phyloP scores from a whole-genome alignment of 2,329 filamentous ascomycete species.

The Fusarium sp. region DNA sequence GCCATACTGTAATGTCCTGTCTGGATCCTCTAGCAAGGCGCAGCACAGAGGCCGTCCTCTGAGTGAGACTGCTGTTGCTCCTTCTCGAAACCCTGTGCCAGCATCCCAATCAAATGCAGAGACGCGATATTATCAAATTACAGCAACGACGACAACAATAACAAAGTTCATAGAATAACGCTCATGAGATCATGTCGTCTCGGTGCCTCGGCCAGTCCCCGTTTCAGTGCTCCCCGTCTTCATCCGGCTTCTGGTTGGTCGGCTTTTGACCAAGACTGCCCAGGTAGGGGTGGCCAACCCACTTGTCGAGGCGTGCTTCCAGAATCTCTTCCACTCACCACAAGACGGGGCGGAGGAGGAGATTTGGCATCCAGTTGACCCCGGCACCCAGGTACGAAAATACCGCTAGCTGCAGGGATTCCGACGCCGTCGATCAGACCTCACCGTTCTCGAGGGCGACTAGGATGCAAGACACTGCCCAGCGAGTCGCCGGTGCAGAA shows the following conservation, averaged over 20 bases:
- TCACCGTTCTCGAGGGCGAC: slow-evolving; percentile 39
- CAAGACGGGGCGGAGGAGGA: slow-evolving; percentile 10
- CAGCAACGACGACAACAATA: slow-evolving; percentile 23
- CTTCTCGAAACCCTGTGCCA: background rate
- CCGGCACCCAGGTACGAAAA: slow-evolving; percentile 34
- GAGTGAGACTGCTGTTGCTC: slow-evolving; percentile 5
- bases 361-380: slow-evolving; percentile 21
- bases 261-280: slow-evolving; percentile 29
- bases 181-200: slow-evolving; percentile 22
- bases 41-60: slow-evolving; percentile 10
- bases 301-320: slow-evolving; percentile 42
- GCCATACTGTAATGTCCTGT: background rate
- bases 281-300: slow-evolving; percentile 29
- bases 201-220: slow-evolving; percentile 22
- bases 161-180: slow-evolving; percentile 9
- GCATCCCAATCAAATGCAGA: slow-evolving; percentile 2
- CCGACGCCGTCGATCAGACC: slow-evolving; percentile 37
- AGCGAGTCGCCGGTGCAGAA: slow-evolving; percentile 26
- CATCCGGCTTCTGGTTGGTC: slow-evolving; percentile 28
- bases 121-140: slow-evolving; percentile 15
- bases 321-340: slow-evolving; percentile 36
- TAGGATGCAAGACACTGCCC: slow-evolving; percentile 34
- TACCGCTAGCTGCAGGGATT: slow-evolving; percentile 37
- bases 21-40: background rate
- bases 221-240: slow-evolving; percentile 18